phyloP scores from a whole-genome alignment of 805 yeast species.

The Pichia gijzeniarum region DNA sequence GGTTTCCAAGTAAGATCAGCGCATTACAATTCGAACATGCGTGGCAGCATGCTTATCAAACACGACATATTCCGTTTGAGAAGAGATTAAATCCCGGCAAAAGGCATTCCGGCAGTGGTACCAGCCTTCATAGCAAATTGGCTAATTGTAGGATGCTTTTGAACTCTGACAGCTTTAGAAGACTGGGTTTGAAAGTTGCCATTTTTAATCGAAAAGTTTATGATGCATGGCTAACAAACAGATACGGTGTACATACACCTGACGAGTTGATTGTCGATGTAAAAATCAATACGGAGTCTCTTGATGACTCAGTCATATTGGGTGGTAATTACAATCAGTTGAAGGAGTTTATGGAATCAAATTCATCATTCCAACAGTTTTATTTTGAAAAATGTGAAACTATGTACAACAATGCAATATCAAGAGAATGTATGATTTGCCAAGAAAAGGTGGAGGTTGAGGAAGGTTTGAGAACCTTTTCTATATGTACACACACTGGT shows the following conservation, averaged over 20 bases:
- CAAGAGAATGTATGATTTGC: conserved; percentile 15
- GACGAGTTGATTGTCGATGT: conserved; percentile 19
- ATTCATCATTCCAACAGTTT: conserved; percentile 11
- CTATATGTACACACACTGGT: conserved; percentile 22
- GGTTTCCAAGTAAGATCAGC: conserved; percentile 61
- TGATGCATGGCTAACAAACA: conserved; percentile 33
- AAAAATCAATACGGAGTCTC: background rate
- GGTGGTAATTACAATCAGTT: conserved; percentile 29
- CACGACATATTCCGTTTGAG: conserved; percentile 47
- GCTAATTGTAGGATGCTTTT: conserved; percentile 43
- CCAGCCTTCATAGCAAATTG: conserved; percentile 39
- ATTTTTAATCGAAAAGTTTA: conserved; percentile 34
- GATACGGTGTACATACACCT: conserved; percentile 23
- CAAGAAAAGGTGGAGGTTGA: conserved; percentile 2
- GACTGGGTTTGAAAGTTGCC: conserved; percentile 40
- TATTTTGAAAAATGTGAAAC: conserved; percentile 16
- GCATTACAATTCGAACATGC: conserved; percentile 85
- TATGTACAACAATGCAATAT: conserved; percentile 6
- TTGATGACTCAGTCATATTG: conserved; percentile 12
- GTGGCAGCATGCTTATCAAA: conserved; percentile 65
- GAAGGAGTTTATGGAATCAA: conserved; percentile 15
- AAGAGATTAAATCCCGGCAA: conserved; percentile 35
- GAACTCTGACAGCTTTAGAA: conserved; percentile 35
- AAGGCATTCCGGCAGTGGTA: conserved; percentile 28
- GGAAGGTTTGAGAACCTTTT: conserved; percentile 14